phyloP scores from a whole-genome alignment of 140 eudicot species.

The Senecio squalidus region DNA sequence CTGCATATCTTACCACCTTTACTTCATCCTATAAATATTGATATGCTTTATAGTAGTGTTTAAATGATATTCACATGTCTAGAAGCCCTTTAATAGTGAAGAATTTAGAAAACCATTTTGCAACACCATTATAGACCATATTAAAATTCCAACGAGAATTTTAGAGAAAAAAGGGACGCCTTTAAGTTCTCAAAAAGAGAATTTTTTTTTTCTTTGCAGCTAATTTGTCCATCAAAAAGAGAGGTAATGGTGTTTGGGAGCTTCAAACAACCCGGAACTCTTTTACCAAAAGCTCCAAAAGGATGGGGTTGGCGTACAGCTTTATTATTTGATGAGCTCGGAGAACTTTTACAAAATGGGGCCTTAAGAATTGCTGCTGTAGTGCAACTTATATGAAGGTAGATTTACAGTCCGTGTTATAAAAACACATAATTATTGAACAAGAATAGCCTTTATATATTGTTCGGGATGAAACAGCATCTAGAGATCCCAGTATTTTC shows the following conservation, averaged over 20 bases:
- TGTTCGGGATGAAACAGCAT: constrained; percentile 8
- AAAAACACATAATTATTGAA: neutral
- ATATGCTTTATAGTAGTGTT: neutral
- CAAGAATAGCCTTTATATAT: neutral
- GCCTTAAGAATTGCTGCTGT: constrained; percentile 85
- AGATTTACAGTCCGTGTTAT: neutral
- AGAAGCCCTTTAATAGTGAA: too few species aligned
- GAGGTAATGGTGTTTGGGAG: constrained; percentile 98
- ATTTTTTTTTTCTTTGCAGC: constrained; percentile 30
- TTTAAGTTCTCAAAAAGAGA: neutral
- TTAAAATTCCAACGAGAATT: neutral
- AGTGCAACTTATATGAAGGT: constrained; percentile 82
- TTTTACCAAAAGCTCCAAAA: constrained; percentile 96
- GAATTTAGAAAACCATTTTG: too few species aligned
- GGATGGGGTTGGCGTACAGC: constrained; percentile 99
- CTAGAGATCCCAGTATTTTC: constrained; percentile 13
- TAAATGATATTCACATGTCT: neutral
- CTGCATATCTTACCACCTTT: too few species aligned
- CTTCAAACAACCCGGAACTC: constrained; percentile 90
- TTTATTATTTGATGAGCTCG: constrained; percentile 77
- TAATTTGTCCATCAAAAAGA: constrained; percentile 94
- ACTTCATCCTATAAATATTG: neutral
- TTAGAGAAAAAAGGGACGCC: neutral
- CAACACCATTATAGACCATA: too few species aligned
- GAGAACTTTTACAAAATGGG: constrained; percentile 84